These are phyloP conservation scores for Phytopythium vexans DNA, from an alignment of 352 stramenopile genomes.

Conservation along the genomic window DNA sequence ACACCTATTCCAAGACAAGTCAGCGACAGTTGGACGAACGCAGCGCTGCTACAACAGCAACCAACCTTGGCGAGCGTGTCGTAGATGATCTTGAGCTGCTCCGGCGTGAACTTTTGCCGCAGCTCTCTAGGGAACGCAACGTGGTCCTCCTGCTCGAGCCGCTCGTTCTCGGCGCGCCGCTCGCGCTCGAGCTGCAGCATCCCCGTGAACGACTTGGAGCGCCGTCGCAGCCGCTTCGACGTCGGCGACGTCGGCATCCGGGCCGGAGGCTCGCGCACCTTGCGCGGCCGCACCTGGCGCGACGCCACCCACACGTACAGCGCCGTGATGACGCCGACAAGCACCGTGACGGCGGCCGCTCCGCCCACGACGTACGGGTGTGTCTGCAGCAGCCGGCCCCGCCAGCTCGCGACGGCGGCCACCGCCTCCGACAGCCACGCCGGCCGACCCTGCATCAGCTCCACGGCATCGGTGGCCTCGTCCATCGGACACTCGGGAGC, in stretches of 20 bases:
- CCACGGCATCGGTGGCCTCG: constrained; percentile 4
- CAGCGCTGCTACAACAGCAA: constrained; percentile 2
- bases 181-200: constrained; percentile 59
- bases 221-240: constrained; percentile 66
- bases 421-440: neutral
- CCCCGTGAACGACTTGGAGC: constrained; percentile 66
- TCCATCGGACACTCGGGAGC: constrained; percentile 4
- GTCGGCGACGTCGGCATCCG: constrained; percentile 56
- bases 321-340: constrained; percentile 37
- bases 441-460: constrained; percentile 1
- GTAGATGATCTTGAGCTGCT: constrained; percentile 81
- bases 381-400: constrained; percentile 21
- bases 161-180: constrained; percentile 56
- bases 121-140: constrained; percentile 58
- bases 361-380: constrained; percentile 46
- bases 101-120: constrained; percentile 51
- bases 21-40: neutral
- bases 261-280: constrained; percentile 22
- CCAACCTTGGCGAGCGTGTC: constrained; percentile 63
- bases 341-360: constrained; percentile 37
- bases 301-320: constrained; percentile 84
- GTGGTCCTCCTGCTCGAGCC: constrained; percentile 63
- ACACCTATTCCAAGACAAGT: constrained; percentile 24
- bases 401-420: neutral
- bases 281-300: constrained; percentile 66